Conservation (phyloP, 345 rosid genomes). For the Clarkia xantiana region DNA sequence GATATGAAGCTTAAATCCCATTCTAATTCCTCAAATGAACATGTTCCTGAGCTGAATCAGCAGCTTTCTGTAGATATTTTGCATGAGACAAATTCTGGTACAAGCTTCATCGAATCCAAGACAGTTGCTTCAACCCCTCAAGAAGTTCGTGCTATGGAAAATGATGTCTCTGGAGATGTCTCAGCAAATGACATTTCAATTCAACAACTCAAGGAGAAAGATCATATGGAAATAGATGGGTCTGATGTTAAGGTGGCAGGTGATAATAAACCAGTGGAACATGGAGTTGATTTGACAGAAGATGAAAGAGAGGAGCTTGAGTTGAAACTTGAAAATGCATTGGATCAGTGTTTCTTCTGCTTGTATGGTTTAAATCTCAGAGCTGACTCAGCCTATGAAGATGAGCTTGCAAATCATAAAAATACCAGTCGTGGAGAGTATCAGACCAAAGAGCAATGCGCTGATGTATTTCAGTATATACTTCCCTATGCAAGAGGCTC, state of each 20-base stretch:
- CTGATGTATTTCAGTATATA: constrained; percentile 94
- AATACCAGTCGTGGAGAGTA: constrained; percentile 90
- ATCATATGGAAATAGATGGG: constrained; percentile 5
- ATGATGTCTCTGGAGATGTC: constrained; percentile 26
- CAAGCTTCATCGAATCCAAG: constrained; percentile 7
- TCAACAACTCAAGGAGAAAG: constrained; percentile 9
- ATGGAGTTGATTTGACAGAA: constrained; percentile 37
- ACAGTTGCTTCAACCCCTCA: constrained; percentile 14
- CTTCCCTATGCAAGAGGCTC: constrained; percentile 81
- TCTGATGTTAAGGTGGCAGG: constrained; percentile 18
- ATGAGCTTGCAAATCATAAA: constrained; percentile 74
- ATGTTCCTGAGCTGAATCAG: constrained; percentile 21
- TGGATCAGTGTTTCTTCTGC: constrained; percentile 96
- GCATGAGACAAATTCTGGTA: constrained; percentile 19
- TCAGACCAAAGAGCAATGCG: constrained; percentile 95
- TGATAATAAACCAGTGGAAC: constrained; percentile 25
- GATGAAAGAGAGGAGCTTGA: constrained; percentile 89
- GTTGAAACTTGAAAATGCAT: constrained; percentile 60
- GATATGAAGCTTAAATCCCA: constrained; percentile 82
- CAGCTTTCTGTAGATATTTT: constrained; percentile 13
- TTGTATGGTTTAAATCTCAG: constrained; percentile 92
- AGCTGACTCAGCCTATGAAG: constrained; percentile 77
- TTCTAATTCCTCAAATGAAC: constrained; percentile 30
- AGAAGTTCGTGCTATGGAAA: constrained; percentile 18
- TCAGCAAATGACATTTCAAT: constrained; percentile 11